Conservation (phyloP, 805 yeast genomes). For the Cyberlindnera petersonii region DNA sequence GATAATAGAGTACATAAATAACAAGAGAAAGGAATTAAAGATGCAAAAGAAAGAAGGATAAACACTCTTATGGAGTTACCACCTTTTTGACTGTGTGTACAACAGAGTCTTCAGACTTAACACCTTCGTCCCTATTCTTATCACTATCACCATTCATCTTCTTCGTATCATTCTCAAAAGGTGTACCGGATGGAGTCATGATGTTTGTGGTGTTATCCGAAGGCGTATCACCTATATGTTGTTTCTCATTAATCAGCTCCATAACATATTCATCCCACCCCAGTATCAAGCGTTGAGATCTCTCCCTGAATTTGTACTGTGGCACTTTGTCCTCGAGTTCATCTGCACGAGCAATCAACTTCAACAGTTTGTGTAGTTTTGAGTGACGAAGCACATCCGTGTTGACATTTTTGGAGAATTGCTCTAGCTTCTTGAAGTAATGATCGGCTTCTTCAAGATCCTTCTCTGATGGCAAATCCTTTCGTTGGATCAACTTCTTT, state of each 20-base stretch:
- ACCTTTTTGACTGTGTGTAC: neutral
- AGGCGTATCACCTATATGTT: slow-evolving; percentile 14
- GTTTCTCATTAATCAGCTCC: slow-evolving; percentile 35
- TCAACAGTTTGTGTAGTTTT: slow-evolving; percentile 49
- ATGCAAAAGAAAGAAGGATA: too few relatives aligned
- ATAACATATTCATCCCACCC: slow-evolving; percentile 40
- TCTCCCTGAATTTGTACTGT: slow-evolving; percentile 43
- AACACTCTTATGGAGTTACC: neutral
- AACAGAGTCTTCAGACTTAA: too few relatives aligned
- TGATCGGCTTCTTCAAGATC: slow-evolving; percentile 25
- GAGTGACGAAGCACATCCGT: slow-evolving; percentile 39
- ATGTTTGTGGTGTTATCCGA: too few relatives aligned
- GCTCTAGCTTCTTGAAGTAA: slow-evolving; percentile 38
- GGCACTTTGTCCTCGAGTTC: slow-evolving; percentile 31
- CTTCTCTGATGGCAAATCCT: slow-evolving; percentile 38
- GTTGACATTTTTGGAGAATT: slow-evolving; percentile 35
- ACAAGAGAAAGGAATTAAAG: too few relatives aligned
- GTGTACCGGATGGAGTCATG: too few relatives aligned
- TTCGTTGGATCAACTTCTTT: slow-evolving; percentile 44
- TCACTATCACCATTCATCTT: neutral
- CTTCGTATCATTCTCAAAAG: neutral
- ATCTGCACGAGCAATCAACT: slow-evolving; percentile 40
- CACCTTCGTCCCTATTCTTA: too few relatives aligned
- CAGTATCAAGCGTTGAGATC: slow-evolving; percentile 37
- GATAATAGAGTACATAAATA: too few relatives aligned